Evolutionary conservation across 306 rosid genomes (phyloP).

Genomic region (Vachellia collinsii): DNA sequence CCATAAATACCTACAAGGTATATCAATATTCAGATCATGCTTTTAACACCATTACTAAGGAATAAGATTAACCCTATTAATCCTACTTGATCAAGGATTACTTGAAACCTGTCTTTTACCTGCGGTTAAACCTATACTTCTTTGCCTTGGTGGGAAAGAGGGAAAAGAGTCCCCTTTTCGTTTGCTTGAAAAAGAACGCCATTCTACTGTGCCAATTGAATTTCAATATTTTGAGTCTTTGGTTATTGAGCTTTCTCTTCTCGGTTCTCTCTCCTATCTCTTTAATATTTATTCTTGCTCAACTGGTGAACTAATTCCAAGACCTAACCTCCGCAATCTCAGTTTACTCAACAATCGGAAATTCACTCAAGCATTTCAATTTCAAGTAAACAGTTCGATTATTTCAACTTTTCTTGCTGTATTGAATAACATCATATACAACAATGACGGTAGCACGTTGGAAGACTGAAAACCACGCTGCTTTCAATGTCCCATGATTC

Average conservation of each 20-base stretch:
- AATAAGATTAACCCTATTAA: constrained; percentile 9
- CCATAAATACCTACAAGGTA: constrained; percentile 17
- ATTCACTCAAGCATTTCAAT: background rate
- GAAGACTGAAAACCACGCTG: constrained; percentile 8
- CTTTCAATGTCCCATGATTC: constrained; percentile 7
- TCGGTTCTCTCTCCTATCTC: constrained; percentile 4
- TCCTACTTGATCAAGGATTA: constrained; percentile 24
- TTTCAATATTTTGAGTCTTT: constrained; percentile 3
- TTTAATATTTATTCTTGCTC: constrained; percentile 13
- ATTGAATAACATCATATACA: background rate
- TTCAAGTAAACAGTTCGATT: too few species aligned
- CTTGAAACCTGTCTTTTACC: background rate
- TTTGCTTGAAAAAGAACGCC: background rate
- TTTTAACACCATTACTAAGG: background rate
- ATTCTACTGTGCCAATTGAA: constrained; percentile 13
- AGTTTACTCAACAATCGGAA: constrained; percentile 1
- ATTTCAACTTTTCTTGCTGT: background rate
- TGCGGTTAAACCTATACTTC: background rate
- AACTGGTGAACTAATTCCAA: constrained; percentile 6
- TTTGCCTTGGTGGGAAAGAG: background rate
- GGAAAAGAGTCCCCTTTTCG: too few species aligned
- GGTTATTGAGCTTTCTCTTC: constrained; percentile 15
- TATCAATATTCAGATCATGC: constrained; percentile 3
- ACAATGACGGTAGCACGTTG: background rate
- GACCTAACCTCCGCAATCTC: constrained; percentile 9